phyloP scores from a whole-genome alignment of 1,139 yeast genomes.

The Yamadazyma triangularis region DNA sequence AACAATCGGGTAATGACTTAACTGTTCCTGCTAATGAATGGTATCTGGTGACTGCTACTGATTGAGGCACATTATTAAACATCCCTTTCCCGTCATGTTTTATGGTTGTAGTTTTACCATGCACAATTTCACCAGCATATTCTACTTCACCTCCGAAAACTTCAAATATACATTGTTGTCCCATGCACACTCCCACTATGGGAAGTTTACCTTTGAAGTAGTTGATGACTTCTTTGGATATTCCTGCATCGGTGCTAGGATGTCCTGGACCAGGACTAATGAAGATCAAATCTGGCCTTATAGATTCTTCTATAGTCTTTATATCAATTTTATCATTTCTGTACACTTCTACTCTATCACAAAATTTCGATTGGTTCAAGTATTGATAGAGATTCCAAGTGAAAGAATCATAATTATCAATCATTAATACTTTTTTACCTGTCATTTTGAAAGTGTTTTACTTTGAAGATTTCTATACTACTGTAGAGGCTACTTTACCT shows the following conservation, averaged over 20 bases:
- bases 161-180: conserved; percentile 91
- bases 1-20: conserved; percentile 65
- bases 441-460: conserved; percentile 5
- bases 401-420: conserved; percentile 96
- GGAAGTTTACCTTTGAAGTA: conserved; percentile 84
- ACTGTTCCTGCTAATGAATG: conserved; percentile 91
- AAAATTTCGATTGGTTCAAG: conserved; percentile 69
- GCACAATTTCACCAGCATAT: conserved; percentile 95
- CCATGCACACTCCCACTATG: conserved; percentile 95
- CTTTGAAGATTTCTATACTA: too few relatives aligned
- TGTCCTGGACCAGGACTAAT: conserved; percentile 99
- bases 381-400: conserved; percentile 96
- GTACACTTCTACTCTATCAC: conserved; percentile 74
- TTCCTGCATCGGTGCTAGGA: conserved; percentile 85
- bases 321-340: conserved; percentile 83
- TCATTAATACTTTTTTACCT: conserved; percentile 61
- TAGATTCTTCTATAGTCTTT: conserved; percentile 50
- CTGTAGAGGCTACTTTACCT: too few relatives aligned
- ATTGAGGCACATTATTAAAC: conserved; percentile 82
- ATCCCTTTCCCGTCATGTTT: conserved; percentile 85
- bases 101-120: conserved; percentile 90
- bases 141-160: conserved; percentile 90
- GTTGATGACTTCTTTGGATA: conserved; percentile 66
- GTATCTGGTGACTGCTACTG: conserved; percentile 88
- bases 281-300: conserved; percentile 74